Conservation (phyloP, 129 eudicot genomes). For the Tanacetum coccineum region DNA sequence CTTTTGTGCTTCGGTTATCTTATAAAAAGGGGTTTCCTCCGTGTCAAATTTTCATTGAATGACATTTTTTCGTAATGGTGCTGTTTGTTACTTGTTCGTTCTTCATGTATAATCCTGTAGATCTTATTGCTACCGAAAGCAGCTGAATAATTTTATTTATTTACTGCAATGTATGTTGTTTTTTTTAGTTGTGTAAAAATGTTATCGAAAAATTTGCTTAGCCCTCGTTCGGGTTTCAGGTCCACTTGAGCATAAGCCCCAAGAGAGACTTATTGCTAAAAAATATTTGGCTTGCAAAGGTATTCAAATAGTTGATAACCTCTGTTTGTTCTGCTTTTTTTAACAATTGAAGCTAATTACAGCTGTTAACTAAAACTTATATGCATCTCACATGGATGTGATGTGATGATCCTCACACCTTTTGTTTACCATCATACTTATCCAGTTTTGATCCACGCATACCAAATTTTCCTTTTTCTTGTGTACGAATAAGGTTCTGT, state of each 20-base stretch:
- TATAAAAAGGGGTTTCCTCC: neutral
- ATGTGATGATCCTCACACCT: constrained; percentile 80
- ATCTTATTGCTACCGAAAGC: too few relatives aligned
- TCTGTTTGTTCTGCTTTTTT: constrained; percentile 1
- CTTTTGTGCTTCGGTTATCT: constrained; percentile 13
- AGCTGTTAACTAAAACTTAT: too few relatives aligned
- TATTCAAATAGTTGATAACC: constrained; percentile 20
- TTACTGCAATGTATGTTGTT: neutral
- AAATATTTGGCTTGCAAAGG: constrained; percentile 88
- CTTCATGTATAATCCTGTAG: neutral
- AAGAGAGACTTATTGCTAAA: constrained; percentile 49
- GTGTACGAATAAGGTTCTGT: neutral
- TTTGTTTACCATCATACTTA: constrained; percentile 53
- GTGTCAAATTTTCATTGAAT: neutral
- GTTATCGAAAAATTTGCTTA: constrained; percentile 29
- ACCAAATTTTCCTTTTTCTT: neutral
- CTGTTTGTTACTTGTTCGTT: neutral
- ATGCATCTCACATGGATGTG: constrained; percentile 48
- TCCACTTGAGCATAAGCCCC: constrained; percentile 56
- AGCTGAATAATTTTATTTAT: too few relatives aligned
- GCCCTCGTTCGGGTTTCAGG: constrained; percentile 51
- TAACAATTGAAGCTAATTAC: neutral
- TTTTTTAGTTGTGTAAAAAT: neutral
- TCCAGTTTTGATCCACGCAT: constrained; percentile 71
- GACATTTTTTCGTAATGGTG: neutral